Conservation (phyloP, 2,329 filamentous ascomycete genomes). For the Pezicula neosporulosa region DNA sequence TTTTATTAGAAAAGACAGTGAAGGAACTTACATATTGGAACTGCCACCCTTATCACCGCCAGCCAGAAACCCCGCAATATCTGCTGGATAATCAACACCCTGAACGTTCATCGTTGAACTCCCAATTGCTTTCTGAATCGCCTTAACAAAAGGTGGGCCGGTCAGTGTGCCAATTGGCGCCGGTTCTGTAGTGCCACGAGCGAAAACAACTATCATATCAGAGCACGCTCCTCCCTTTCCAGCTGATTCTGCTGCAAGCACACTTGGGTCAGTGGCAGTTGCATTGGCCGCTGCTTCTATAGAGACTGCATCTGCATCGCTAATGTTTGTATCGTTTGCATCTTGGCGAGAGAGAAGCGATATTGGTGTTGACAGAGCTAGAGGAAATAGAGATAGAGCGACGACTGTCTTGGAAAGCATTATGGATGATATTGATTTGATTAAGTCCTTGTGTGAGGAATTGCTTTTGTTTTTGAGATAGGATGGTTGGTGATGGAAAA, state of each 20-base stretch:
- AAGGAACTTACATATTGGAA: conserved; percentile 30
- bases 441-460: not conserved
- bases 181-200: conserved; percentile 49
- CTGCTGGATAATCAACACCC: conserved; percentile 50
- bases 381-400: not conserved
- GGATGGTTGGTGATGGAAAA: too few relatives aligned
- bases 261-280: not conserved
- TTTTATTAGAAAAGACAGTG: too few relatives aligned
- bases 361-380: not conserved
- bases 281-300: not conserved
- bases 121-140: conserved; percentile 38
- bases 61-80: conserved; percentile 38
- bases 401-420: conserved; percentile 9
- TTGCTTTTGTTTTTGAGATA: too few relatives aligned
- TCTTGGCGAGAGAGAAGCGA: not conserved
- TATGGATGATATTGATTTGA: not conserved
- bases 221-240: not conserved
- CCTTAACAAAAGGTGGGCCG: conserved; percentile 47
- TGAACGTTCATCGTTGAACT: conserved; percentile 44
- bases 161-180: conserved; percentile 48
- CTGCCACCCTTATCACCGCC: conserved; percentile 43
- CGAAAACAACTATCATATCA: conserved; percentile 49
- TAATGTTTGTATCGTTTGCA: not conserved
- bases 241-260: not conserved
- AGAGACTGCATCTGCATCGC: not conserved